phyloP scores from a whole-genome alignment of 2,329 filamentous ascomycete genomes.

The Aschersonia sp. region DNA sequence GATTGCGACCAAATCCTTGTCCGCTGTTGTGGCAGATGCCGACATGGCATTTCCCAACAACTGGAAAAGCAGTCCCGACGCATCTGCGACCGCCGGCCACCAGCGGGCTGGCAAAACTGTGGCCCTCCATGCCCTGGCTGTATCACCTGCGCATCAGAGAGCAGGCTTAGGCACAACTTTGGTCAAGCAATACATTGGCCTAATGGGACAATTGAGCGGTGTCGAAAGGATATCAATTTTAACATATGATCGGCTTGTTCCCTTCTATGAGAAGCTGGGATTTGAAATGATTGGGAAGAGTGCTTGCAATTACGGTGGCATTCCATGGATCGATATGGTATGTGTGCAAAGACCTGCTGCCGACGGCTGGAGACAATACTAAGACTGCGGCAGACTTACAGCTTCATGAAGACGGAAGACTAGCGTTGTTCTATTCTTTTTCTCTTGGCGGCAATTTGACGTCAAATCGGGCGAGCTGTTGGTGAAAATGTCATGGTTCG shows the following conservation, averaged over 20 bases:
- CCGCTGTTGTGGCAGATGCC: constrained; percentile 9
- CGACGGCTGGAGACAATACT: background rate
- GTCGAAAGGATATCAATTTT: constrained; percentile 14
- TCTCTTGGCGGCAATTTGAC: too few species aligned
- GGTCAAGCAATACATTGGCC: constrained; percentile 9
- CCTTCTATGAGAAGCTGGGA: constrained; percentile 15
- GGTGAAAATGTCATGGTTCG: too few species aligned
- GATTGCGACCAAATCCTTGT: constrained; percentile 12
- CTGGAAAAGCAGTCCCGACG: constrained; percentile 10
- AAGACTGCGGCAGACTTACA: background rate
- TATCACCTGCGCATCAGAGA: constrained; percentile 11
- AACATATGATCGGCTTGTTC: constrained; percentile 14
- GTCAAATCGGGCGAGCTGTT: too few species aligned
- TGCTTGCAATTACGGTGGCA: constrained; percentile 13
- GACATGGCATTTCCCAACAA: constrained; percentile 12
- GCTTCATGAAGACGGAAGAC: background rate
- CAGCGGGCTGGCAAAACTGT: constrained; percentile 12
- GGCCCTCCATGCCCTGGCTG: constrained; percentile 14
- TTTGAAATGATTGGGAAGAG: constrained; percentile 17
- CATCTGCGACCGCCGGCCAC: constrained; percentile 8
- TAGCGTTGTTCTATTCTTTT: too few species aligned
- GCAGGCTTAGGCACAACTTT: constrained; percentile 13
- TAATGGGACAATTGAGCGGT: constrained; percentile 6
- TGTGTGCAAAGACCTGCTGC: constrained; percentile 1
- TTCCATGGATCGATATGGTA: constrained; percentile 17